phyloP scores from a whole-genome alignment of 495 filamentous ascomycete genomes.

The Immersiella caudata region DNA sequence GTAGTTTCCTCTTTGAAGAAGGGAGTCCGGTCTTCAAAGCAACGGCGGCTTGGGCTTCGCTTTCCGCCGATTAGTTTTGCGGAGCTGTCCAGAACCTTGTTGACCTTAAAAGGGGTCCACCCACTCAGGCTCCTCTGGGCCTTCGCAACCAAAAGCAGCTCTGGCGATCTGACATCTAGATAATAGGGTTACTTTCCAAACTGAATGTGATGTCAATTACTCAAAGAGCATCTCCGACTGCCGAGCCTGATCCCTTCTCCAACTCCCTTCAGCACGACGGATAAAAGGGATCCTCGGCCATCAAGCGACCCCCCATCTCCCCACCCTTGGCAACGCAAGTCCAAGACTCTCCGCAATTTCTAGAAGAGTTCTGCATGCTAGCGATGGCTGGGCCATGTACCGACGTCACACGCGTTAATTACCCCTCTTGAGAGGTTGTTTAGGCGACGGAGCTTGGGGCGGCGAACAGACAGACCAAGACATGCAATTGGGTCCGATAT shows the following conservation, averaged over 20 bases:
- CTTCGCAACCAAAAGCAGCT: too few species aligned
- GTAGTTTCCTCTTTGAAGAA: too few species aligned
- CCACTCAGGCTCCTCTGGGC: too few species aligned
- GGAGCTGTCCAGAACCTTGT: too few species aligned
- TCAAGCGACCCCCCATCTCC: background rate
- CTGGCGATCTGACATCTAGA: too few species aligned
- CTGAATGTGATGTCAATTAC: background rate
- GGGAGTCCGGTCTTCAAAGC: too few species aligned
- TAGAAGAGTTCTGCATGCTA: conserved; percentile 3
- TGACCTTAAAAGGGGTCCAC: too few species aligned
- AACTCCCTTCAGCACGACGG: background rate
- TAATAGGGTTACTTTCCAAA: too few species aligned
- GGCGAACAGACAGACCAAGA: background rate
- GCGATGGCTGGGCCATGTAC: conserved; percentile 2
- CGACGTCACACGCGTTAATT: background rate
- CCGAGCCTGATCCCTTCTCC: background rate
- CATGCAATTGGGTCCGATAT: background rate
- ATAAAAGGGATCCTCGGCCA: background rate
- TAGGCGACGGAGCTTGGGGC: conserved; percentile 3
- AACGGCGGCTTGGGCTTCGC: too few species aligned
- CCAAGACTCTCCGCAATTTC: conserved; percentile 1
- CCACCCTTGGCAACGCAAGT: background rate
- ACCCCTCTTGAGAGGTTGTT: background rate
- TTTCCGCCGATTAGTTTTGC: too few species aligned
- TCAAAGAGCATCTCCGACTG: background rate